Conservation (phyloP, 352 stramenopile genomes). For the Globisporangium barbulae region DNA sequence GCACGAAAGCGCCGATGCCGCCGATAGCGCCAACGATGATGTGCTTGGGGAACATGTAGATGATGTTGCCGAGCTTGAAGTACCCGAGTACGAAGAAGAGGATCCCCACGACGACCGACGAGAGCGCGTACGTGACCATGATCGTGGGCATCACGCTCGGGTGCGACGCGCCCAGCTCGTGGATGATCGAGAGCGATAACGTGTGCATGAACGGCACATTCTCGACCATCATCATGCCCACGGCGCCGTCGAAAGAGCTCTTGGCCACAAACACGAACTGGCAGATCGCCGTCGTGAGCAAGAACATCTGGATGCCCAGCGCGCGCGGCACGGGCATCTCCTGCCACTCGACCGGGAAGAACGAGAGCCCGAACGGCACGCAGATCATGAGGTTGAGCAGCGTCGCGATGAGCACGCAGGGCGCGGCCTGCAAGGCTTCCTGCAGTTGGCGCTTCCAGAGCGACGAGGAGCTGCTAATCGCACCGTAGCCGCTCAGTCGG, state of each 20-base stretch:
- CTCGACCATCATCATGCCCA: conserved; percentile 94
- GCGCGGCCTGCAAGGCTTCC: conserved; percentile 37
- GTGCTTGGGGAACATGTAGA: conserved; percentile 94
- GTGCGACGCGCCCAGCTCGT: conserved; percentile 70
- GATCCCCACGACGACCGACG: conserved; percentile 84
- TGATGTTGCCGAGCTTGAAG: conserved; percentile 88
- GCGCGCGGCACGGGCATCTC: conserved; percentile 73
- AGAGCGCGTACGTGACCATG: conserved; percentile 90
- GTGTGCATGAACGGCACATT: conserved; percentile 95
- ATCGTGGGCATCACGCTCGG: conserved; percentile 86
- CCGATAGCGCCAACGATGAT: conserved; percentile 94
- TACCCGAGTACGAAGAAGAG: conserved; percentile 89
- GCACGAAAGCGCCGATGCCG: conserved; percentile 89
- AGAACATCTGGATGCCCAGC: conserved; percentile 81
- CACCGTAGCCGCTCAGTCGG: conserved; percentile 8
- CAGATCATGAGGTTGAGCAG: conserved; percentile 87
- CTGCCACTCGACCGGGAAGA: conserved; percentile 79
- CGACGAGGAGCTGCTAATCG: conserved; percentile 4
- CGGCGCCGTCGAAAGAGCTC: conserved; percentile 70
- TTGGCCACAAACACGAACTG: conserved; percentile 78
- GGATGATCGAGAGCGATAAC: conserved; percentile 83
- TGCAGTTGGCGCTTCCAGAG: conserved; percentile 25
- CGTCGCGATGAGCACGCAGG: conserved; percentile 67
- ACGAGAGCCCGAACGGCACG: conserved; percentile 81
- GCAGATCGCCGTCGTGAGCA: conserved; percentile 74